Evolutionary conservation across 2,329 filamentous ascomycete genomes (phyloP).

Genomic region (Fusarium secorum): DNA sequence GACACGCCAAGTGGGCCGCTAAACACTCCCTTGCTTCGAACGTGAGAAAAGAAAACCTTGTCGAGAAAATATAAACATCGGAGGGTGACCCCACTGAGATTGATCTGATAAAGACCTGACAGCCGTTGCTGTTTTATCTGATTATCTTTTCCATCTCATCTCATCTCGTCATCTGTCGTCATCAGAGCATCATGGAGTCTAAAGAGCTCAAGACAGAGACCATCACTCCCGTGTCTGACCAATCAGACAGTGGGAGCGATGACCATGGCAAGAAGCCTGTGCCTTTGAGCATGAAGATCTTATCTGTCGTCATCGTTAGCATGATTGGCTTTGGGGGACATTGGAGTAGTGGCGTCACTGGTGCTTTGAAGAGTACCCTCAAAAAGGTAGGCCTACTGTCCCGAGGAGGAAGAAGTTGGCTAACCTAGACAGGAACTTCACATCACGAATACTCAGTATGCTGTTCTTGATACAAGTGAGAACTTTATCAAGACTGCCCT

Average conservation of each 20-base stretch:
- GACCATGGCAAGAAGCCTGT: slow-evolving; percentile 36
- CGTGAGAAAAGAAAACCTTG: slow-evolving; percentile 1
- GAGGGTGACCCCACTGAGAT: slow-evolving; percentile 23
- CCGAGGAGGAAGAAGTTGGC: no score
- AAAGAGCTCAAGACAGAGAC: slow-evolving; percentile 21
- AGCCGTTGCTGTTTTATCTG: slow-evolving; percentile 1
- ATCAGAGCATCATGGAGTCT: background rate
- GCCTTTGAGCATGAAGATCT: slow-evolving; percentile 44
- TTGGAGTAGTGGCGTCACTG: slow-evolving; percentile 68
- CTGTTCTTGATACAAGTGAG: slow-evolving; percentile 66
- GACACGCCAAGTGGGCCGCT: slow-evolving; percentile 9
- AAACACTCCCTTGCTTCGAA: background rate
- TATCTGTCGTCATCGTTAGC: slow-evolving; percentile 58
- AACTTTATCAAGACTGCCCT: slow-evolving; percentile 68
- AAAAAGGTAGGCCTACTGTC: slow-evolving; percentile 65
- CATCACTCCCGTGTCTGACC: slow-evolving; percentile 10
- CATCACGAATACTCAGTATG: slow-evolving; percentile 67
- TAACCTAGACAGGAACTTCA: slow-evolving; percentile 53
- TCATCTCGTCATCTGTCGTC: background rate
- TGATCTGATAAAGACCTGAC: slow-evolving; percentile 37
- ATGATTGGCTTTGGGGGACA: slow-evolving; percentile 66
- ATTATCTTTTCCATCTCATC: slow-evolving; percentile 22
- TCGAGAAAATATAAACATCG: background rate
- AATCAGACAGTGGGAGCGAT: slow-evolving; percentile 22
- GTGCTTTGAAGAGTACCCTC: slow-evolving; percentile 67